phyloP scores from a whole-genome alignment of 2,329 filamentous ascomycete species.

The Alternaria alternata region DNA sequence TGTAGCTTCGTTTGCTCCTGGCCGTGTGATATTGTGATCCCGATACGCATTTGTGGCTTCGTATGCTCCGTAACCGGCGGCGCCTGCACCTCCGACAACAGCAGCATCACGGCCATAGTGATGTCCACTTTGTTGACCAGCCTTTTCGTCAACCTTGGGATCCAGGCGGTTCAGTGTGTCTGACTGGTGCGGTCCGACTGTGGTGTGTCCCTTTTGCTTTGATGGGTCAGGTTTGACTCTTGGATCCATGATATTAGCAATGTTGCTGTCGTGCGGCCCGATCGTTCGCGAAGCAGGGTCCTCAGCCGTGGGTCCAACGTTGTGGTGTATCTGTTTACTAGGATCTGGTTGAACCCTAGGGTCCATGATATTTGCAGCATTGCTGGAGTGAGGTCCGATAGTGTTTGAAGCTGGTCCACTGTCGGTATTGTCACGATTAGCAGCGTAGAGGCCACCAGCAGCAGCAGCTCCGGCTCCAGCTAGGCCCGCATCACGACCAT shows the following conservation, averaged over 20 bases:
- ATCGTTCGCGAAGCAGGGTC: constrained; percentile 39
- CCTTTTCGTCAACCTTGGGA: constrained; percentile 34
- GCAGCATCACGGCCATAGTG: constrained; percentile 40
- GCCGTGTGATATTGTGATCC: constrained; percentile 41
- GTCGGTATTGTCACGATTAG: constrained; percentile 27
- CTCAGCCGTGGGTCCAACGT: constrained; percentile 28
- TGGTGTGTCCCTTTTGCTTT: constrained; percentile 38
- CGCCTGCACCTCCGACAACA: constrained; percentile 41
- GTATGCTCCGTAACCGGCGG: constrained; percentile 45
- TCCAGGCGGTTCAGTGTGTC: constrained; percentile 38
- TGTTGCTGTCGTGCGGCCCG: constrained; percentile 43
- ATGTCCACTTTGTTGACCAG: constrained; percentile 23
- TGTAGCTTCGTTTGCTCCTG: constrained; percentile 12
- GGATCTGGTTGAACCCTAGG: constrained; percentile 39
- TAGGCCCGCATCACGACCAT: constrained; percentile 32
- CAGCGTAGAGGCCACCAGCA: constrained; percentile 27
- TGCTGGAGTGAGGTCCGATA: constrained; percentile 45
- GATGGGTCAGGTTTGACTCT: constrained; percentile 41
- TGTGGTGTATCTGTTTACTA: constrained; percentile 28
- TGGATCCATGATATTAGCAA: constrained; percentile 44
- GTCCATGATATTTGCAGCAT: constrained; percentile 46
- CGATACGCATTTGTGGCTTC: constrained; percentile 42
- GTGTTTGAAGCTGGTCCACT: constrained; percentile 33
- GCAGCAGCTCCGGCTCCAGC: constrained; percentile 28
- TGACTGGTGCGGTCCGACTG: constrained; percentile 37